These are phyloP conservation scores for California macrophylla DNA, from an alignment of 441 rosid species.

Conservation along the genomic window DNA sequence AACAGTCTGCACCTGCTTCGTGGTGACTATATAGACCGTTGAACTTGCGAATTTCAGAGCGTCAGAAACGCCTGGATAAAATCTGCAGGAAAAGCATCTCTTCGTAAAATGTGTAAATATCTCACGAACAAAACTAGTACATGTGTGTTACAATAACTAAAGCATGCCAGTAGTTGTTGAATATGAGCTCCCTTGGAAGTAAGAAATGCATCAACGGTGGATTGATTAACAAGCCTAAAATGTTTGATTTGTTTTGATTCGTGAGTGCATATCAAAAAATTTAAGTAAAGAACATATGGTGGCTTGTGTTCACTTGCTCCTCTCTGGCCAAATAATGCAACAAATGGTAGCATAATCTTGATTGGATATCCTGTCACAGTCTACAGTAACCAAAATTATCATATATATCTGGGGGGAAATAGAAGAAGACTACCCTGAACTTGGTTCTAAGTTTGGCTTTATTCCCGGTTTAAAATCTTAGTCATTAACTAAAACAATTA, in stretches of 20 bases:
- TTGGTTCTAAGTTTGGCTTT: neutral
- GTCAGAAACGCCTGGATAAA: constrained; percentile 84
- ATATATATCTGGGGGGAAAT: neutral
- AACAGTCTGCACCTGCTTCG: constrained; percentile 57
- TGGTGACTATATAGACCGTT: constrained; percentile 64
- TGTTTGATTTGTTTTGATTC: neutral
- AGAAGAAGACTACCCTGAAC: neutral
- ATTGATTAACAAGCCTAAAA: neutral
- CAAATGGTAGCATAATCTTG: neutral
- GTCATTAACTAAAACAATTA: neutral
- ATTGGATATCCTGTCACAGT: neutral
- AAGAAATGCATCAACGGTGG: neutral
- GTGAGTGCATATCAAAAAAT: neutral
- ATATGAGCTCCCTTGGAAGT: neutral
- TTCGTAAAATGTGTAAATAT: constrained; percentile 5
- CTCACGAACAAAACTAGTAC: neutral
- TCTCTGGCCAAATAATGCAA: neutral
- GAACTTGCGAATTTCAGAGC: constrained; percentile 81
- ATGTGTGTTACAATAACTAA: neutral
- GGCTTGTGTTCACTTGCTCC: neutral
- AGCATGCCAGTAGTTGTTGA: neutral
- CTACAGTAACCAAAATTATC: neutral
- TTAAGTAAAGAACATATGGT: neutral
- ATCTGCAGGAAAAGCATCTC: constrained; percentile 36
- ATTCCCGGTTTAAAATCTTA: neutral